Evolutionary conservation across 768 basidiomycete species (phyloP).

Genomic region (Tephrocybe rancida): DNA sequence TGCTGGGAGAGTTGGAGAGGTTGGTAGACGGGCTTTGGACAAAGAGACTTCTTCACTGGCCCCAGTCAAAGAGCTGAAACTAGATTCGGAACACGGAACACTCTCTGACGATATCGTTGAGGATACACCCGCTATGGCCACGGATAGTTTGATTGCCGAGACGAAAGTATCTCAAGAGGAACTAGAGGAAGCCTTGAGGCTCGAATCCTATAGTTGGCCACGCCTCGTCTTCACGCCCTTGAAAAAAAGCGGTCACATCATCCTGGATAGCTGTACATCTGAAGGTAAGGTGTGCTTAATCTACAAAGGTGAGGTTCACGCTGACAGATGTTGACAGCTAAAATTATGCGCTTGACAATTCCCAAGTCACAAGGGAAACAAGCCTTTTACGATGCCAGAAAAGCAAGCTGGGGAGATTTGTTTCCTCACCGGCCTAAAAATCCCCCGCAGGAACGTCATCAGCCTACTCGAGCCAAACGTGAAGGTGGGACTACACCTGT

Average conservation of each 20-base stretch:
- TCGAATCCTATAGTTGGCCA: constrained; percentile 87
- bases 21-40: constrained; percentile 47
- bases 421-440: constrained; percentile 92
- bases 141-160: constrained; percentile 11
- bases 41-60: constrained; percentile 29
- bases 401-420: constrained; percentile 91
- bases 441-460: constrained; percentile 63
- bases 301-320: not conserved
- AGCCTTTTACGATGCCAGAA: constrained; percentile 91
- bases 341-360: constrained; percentile 89
- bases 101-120: constrained; percentile 9
- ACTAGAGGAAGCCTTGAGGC: constrained; percentile 57
- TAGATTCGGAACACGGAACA: constrained; percentile 35
- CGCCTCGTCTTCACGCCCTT: constrained; percentile 91
- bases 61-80: constrained; percentile 41
- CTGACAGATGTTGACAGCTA: constrained; percentile 48
- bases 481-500: constrained; percentile 26
- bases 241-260: constrained; percentile 89
- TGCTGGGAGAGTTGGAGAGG: constrained; percentile 54
- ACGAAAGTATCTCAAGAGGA: constrained; percentile 28
- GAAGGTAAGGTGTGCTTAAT: constrained; percentile 60
- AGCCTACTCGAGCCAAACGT: constrained; percentile 35
- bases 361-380: constrained; percentile 97
- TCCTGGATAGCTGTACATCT: constrained; percentile 84
- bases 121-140: constrained; percentile 5